Conservation (phyloP, 768 basidiomycete genomes). For the Termitomyces sp. region DNA sequence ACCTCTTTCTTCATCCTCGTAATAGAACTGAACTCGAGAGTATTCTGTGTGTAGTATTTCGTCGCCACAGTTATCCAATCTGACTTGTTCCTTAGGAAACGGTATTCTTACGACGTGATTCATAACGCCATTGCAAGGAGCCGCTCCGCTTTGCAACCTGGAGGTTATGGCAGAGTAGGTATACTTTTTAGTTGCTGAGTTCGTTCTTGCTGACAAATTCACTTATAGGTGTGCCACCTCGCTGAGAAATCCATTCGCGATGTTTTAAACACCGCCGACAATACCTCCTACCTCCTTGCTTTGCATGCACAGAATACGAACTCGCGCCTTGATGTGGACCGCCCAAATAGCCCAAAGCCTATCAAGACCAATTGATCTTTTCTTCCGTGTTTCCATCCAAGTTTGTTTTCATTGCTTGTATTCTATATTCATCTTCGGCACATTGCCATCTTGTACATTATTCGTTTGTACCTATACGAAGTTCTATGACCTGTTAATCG, state of each 20-base stretch:
- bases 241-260: slow-evolving; percentile 67
- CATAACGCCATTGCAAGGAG: slow-evolving; percentile 76
- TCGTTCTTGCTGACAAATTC: neutral
- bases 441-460: slow-evolving; percentile 14
- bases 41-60: slow-evolving; percentile 48
- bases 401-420: slow-evolving; percentile 11
- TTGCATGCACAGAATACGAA: slow-evolving; percentile 42
- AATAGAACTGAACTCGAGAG: slow-evolving; percentile 63
- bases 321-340: slow-evolving; percentile 26
- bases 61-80: slow-evolving; percentile 1
- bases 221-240: slow-evolving; percentile 55
- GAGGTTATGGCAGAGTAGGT: slow-evolving; percentile 43
- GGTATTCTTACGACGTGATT: slow-evolving; percentile 76
- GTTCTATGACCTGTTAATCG: slow-evolving; percentile 5
- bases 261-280: slow-evolving; percentile 67
- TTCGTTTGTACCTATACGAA: slow-evolving; percentile 13
- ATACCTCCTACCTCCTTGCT: slow-evolving; percentile 56
- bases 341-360: slow-evolving; percentile 21
- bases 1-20: slow-evolving; percentile 66
- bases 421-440: slow-evolving; percentile 8
- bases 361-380: slow-evolving; percentile 36
- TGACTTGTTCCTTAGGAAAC: slow-evolving; percentile 37
- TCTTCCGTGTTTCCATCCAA: slow-evolving; percentile 7
- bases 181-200: neutral
- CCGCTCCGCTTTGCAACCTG: slow-evolving; percentile 55